Evolutionary conservation across 768 basidiomycete species (phyloP).

Genomic region (Psilocybe tampanensis): DNA sequence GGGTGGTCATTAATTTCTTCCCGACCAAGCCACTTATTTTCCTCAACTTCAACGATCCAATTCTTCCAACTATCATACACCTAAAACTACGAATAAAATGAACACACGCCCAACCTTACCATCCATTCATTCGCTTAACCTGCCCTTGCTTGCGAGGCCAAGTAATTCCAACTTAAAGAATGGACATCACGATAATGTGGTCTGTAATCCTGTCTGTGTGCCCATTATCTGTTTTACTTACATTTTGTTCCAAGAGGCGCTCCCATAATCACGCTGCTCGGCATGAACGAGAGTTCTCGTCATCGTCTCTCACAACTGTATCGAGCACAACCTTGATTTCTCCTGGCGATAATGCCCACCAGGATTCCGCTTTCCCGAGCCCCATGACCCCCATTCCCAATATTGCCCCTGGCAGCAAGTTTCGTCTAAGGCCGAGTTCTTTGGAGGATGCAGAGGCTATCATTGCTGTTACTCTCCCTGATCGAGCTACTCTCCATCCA

Average conservation of each 20-base stretch:
- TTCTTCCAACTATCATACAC: slow-evolving; percentile 3
- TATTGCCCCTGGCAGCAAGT: slow-evolving; percentile 24
- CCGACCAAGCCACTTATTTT: too few species aligned
- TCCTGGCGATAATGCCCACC: slow-evolving; percentile 1
- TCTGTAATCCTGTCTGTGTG: slow-evolving; percentile 4
- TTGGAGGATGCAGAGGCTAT: slow-evolving; percentile 57
- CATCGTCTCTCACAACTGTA: slow-evolving; percentile 18
- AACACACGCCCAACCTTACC: slow-evolving; percentile 52
- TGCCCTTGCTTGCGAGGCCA: slow-evolving; percentile 30
- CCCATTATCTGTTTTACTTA: background rate
- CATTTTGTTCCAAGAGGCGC: background rate
- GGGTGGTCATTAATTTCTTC: slow-evolving; percentile 32
- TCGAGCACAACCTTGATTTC: slow-evolving; percentile 21
- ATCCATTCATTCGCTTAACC: slow-evolving; percentile 50
- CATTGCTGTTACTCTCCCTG: slow-evolving; percentile 42
- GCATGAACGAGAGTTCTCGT: slow-evolving; percentile 35
- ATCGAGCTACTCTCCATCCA: background rate
- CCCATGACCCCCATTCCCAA: slow-evolving; percentile 8
- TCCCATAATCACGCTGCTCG: slow-evolving; percentile 12
- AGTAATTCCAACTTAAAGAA: slow-evolving; percentile 21
- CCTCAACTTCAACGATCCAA: too few species aligned
- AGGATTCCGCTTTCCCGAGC: slow-evolving; percentile 7
- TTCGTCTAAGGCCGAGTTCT: slow-evolving; percentile 48
- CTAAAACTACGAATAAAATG: slow-evolving; percentile 12
- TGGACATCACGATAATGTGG: slow-evolving; percentile 20